Evolutionary conservation across 2,329 filamentous ascomycete genomes (phyloP).

Genomic region (Pestalotiopsis sp.): DNA sequence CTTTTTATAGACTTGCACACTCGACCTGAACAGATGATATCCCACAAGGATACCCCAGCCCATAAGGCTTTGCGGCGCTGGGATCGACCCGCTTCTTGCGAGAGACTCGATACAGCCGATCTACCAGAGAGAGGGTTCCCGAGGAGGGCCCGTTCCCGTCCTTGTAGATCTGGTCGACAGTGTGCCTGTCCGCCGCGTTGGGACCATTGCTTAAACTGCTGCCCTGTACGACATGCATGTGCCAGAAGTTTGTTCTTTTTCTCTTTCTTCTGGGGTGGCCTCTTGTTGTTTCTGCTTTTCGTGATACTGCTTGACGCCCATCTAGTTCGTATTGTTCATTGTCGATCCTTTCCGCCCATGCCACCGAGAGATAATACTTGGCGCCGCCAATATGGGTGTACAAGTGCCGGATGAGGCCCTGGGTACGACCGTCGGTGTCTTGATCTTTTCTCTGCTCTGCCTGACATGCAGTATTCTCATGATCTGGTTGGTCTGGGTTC

Average conservation of each 20-base stretch:
- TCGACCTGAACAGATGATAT: background rate
- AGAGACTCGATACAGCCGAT: background rate
- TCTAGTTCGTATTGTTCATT: background rate
- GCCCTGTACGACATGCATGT: background rate
- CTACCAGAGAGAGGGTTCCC: background rate
- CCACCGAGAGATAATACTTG: background rate
- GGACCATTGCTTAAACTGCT: background rate
- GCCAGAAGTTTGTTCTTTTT: background rate
- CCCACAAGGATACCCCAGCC: background rate
- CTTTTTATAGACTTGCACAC: constrained; percentile 8
- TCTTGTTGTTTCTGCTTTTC: background rate
- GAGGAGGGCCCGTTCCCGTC: background rate
- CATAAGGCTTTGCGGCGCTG: background rate
- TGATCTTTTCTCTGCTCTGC: constrained; percentile 37
- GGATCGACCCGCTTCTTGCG: background rate
- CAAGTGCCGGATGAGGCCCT: constrained; percentile 35
- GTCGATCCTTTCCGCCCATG: background rate
- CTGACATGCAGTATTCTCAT: constrained; percentile 31
- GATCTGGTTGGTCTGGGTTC: constrained; percentile 38
- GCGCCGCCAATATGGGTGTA: constrained; percentile 32
- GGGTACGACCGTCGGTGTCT: constrained; percentile 31
- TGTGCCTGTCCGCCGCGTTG: background rate
- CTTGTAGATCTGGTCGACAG: background rate
- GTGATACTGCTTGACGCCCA: background rate
- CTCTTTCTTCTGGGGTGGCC: background rate